Conservation (phyloP, 1,284 basidiomycete species). For the Naganishia sp. region DNA sequence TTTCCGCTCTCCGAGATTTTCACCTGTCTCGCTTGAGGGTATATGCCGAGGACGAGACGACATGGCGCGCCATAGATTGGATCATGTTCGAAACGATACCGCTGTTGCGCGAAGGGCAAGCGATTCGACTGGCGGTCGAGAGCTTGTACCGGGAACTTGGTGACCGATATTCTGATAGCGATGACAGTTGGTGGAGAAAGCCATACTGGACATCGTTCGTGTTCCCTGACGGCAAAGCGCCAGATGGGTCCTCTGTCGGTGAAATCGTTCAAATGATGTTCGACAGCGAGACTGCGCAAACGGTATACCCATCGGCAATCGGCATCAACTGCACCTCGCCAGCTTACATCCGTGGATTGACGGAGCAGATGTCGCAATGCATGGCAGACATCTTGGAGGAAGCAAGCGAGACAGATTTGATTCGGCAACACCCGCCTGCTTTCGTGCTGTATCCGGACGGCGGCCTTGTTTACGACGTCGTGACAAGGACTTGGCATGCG, state of each 20-base stretch:
- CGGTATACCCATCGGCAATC: constrained; percentile 57
- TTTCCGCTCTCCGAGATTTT: constrained; percentile 63
- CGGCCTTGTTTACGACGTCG: constrained; percentile 62
- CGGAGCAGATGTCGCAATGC: constrained; percentile 46
- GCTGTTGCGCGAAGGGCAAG: constrained; percentile 64
- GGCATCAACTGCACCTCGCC: constrained; percentile 71
- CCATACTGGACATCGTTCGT: constrained; percentile 77
- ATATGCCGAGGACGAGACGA: constrained; percentile 58
- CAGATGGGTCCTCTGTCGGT: constrained; percentile 54
- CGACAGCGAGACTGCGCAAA: constrained; percentile 14
- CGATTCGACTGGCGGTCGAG: constrained; percentile 65
- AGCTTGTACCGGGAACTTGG: constrained; percentile 47
- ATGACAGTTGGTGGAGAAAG: constrained; percentile 53
- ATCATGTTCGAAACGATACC: constrained; percentile 81
- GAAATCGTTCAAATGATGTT: constrained; percentile 55
- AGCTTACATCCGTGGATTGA: constrained; percentile 40
- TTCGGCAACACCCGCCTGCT: constrained; percentile 53
- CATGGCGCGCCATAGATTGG: constrained; percentile 64
- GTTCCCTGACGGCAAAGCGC: constrained; percentile 62
- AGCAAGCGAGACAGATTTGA: neutral
- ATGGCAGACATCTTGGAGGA: constrained; percentile 52
- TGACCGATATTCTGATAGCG: constrained; percentile 16
- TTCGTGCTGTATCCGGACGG: constrained; percentile 75
- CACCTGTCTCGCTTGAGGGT: constrained; percentile 67
- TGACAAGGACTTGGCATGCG: constrained; percentile 58